Evolutionary conservation across 108 stramenopile species (phyloP).

Genomic region (Fistulifera solaris): DNA sequence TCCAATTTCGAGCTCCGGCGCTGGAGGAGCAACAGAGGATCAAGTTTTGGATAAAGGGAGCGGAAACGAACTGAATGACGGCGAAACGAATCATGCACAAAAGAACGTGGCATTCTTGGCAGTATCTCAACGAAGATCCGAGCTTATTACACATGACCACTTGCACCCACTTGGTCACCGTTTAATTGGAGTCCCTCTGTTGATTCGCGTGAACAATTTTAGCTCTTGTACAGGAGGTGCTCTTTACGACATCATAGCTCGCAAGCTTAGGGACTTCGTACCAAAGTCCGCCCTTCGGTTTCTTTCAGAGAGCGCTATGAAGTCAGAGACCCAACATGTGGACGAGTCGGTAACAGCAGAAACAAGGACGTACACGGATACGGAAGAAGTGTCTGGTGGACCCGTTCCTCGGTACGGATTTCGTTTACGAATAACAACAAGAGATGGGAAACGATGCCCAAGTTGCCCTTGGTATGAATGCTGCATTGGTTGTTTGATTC

Average conservation of each 20-base stretch:
- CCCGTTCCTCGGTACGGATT: conserved; percentile 74
- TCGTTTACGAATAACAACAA: conserved; percentile 58
- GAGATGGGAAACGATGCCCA: conserved; percentile 72
- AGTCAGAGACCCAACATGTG: not conserved
- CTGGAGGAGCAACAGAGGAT: not conserved
- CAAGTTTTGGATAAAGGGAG: conserved; percentile 7
- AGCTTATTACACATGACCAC: conserved; percentile 43
- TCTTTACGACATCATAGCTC: conserved; percentile 65
- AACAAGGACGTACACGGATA: conserved; percentile 50
- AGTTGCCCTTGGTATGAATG: conserved; percentile 80
- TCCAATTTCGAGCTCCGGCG: conserved; percentile 1
- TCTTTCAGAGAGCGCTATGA: conserved; percentile 2
- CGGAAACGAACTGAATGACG: conserved; percentile 7
- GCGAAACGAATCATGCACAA: not conserved
- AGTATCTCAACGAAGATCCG: conserved; percentile 63
- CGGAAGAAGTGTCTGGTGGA: conserved; percentile 67
- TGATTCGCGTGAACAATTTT: conserved; percentile 61
- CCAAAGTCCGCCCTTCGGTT: conserved; percentile 32
- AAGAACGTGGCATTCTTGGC: conserved; percentile 54
- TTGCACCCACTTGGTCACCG: conserved; percentile 66
- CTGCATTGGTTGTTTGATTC: conserved; percentile 80
- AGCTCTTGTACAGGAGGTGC: conserved; percentile 63
- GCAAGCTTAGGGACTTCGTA: conserved; percentile 49
- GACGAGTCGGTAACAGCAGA: conserved; percentile 24
- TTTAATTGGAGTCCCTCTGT: conserved; percentile 73